A percentile compares a stretch with the other conserved stretches of the same genome.
phyloP scores from a whole-genome alignment of 192 early-diverging fungal genomes.

The Rhizophagus sp. region DNA sequence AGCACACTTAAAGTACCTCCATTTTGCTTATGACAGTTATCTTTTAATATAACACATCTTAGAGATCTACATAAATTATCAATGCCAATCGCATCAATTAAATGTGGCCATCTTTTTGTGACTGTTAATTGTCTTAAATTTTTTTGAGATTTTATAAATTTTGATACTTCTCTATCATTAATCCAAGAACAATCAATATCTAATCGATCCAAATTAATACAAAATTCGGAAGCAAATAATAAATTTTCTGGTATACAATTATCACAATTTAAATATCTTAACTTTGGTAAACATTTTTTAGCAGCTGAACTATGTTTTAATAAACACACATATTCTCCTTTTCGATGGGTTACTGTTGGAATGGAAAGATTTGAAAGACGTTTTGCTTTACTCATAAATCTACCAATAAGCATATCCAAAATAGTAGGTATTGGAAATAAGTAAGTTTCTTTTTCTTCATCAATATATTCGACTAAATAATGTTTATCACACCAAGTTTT shows the following conservation, averaged over 20 bases:
- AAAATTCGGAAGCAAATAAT: neutral
- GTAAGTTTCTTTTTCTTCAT: neutral
- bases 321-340: neutral
- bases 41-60: neutral
- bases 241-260: constrained; percentile 3
- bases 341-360: neutral
- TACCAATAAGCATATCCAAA: neutral
- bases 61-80: neutral
- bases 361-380: neutral
- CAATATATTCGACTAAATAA: neutral
- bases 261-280: constrained; percentile 4
- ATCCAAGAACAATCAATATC: constrained; percentile 17
- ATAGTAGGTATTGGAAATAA: neutral
- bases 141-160: neutral
- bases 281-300: neutral
- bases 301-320: neutral
- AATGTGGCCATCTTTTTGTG: neutral
- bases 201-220: neutral
- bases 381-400: neutral
- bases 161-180: neutral
- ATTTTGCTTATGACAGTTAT: neutral
- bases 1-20: constrained; percentile 2
- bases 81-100: neutral
- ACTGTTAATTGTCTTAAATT: neutral
- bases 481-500: neutral